These are phyloP conservation scores for Protomyces macrosporus DNA, from an alignment of 1,139 yeast genomes.

Conservation along the genomic window DNA sequence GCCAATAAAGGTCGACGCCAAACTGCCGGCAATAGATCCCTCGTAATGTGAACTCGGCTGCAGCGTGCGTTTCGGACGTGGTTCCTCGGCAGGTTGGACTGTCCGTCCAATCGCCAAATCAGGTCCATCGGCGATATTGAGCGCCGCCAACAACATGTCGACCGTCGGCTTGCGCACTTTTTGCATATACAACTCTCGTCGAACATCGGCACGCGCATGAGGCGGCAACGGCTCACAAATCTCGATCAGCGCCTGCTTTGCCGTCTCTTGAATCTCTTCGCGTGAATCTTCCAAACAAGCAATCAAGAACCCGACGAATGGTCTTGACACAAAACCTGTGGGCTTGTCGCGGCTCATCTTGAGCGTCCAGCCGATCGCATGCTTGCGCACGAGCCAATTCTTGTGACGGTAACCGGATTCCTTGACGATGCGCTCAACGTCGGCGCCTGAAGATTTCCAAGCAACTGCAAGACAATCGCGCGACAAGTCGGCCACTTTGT, in stretches of 20 bases:
- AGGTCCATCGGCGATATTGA: slow-evolving; percentile 26
- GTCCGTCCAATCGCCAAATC: slow-evolving; percentile 3
- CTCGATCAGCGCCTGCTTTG: slow-evolving; percentile 41
- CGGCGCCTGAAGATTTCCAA: slow-evolving; percentile 59
- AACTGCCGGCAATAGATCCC: slow-evolving; percentile 16
- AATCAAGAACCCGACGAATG: slow-evolving; percentile 45
- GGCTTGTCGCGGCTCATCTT: slow-evolving; percentile 35
- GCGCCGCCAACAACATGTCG: slow-evolving; percentile 20
- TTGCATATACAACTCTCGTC: slow-evolving; percentile 46
- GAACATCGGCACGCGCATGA: slow-evolving; percentile 49
- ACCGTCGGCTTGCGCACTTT: slow-evolving; percentile 38
- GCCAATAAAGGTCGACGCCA: slow-evolving; percentile 26
- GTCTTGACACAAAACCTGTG: slow-evolving; percentile 44
- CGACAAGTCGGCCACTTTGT: slow-evolving; percentile 48
- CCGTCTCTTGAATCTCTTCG: slow-evolving; percentile 39
- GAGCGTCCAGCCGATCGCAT: slow-evolving; percentile 42
- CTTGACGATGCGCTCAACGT: slow-evolving; percentile 50
- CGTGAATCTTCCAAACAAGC: slow-evolving; percentile 41
- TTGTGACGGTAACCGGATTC: slow-evolving; percentile 51
- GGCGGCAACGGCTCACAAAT: slow-evolving; percentile 44
- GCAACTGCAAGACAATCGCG: slow-evolving; percentile 57
- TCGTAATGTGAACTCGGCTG: slow-evolving; percentile 26
- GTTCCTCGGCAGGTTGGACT: slow-evolving; percentile 3
- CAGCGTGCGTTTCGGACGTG: slow-evolving; percentile 20
- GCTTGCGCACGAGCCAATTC: slow-evolving; percentile 45